These are phyloP conservation scores for Candida lessepsii DNA, from an alignment of 805 yeast species.

Conservation along the genomic window DNA sequence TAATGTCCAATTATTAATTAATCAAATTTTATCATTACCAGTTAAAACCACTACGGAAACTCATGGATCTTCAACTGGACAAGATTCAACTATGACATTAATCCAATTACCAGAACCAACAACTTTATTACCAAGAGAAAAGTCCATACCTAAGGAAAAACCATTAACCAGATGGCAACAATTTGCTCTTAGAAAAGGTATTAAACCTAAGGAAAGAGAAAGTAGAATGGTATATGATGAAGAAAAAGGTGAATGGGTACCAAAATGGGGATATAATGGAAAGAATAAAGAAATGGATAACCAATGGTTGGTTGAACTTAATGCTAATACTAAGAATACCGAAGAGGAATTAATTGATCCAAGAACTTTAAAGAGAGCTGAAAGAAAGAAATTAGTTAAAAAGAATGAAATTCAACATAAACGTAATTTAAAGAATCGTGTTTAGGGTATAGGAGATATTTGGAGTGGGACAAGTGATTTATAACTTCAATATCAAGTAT, in stretches of 20 bases:
- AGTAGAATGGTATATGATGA: conserved; percentile 92
- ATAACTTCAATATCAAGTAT: not conserved
- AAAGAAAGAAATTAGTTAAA: conserved; percentile 80
- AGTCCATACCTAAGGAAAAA: conserved; percentile 89
- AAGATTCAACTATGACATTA: conserved; percentile 74
- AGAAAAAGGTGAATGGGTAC: conserved; percentile 90
- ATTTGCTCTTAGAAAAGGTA: conserved; percentile 95
- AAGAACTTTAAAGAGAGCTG: conserved; percentile 74
- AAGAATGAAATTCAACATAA: conserved; percentile 84
- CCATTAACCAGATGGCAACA: conserved; percentile 95
- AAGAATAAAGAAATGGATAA: conserved; percentile 80
- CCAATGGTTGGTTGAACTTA: conserved; percentile 96
- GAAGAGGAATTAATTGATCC: conserved; percentile 76
- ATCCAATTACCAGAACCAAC: conserved; percentile 82
- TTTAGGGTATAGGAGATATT: too few species aligned
- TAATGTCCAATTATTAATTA: conserved; percentile 85
- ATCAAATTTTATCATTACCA: conserved; percentile 88
- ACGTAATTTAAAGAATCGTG: conserved; percentile 56
- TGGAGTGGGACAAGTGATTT: not conserved
- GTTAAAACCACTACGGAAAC: conserved; percentile 82
- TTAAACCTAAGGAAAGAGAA: conserved; percentile 81
- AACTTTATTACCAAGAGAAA: conserved; percentile 88
- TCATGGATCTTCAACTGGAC: conserved; percentile 55
- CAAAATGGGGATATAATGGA: conserved; percentile 98
- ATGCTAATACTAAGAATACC: conserved; percentile 59